Conservation (phyloP, 1,284 basidiomycete genomes). For the Cyathus olla region DNA sequence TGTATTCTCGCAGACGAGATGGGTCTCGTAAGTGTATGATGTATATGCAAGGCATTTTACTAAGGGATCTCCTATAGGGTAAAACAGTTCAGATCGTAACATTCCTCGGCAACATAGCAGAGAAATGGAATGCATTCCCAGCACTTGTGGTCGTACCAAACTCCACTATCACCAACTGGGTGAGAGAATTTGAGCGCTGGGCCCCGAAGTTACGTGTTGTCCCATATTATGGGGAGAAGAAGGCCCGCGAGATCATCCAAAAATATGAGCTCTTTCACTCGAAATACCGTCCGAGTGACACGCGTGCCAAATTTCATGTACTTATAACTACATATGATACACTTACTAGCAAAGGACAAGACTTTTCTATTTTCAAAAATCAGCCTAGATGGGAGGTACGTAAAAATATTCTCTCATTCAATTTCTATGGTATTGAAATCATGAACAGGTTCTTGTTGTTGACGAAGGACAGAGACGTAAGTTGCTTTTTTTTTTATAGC, state of each 20-base stretch:
- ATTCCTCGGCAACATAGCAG: slow-evolving; percentile 84
- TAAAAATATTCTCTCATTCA: background rate
- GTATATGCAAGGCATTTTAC: no score
- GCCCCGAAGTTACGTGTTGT: slow-evolving; percentile 85
- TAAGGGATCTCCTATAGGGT: slow-evolving; percentile 73
- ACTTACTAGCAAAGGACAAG: slow-evolving; percentile 68
- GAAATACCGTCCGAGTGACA: slow-evolving; percentile 47
- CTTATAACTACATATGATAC: slow-evolving; percentile 93
- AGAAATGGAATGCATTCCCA: slow-evolving; percentile 74
- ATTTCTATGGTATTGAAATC: slow-evolving; percentile 1
- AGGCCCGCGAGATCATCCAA: slow-evolving; percentile 85
- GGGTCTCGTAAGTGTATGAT: slow-evolving; percentile 75
- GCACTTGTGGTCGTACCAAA: slow-evolving; percentile 95
- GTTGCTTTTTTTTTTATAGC: slow-evolving; percentile 35
- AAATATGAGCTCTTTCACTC: slow-evolving; percentile 85
- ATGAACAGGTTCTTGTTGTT: slow-evolving; percentile 74
- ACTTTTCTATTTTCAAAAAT: slow-evolving; percentile 83
- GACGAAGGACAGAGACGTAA: slow-evolving; percentile 94
- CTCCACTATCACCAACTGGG: slow-evolving; percentile 91
- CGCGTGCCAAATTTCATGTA: slow-evolving; percentile 82
- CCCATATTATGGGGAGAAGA: slow-evolving; percentile 85
- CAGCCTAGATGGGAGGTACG: slow-evolving; percentile 89
- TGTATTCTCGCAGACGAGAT: slow-evolving; percentile 99
- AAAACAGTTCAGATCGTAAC: slow-evolving; percentile 95
- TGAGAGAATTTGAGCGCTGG: slow-evolving; percentile 93